Evolutionary conservation across 495 filamentous ascomycete genomes (phyloP), one percentile per base, ranked within the genome.

Genomic region (Parathielavia appendiculata): DNA sequence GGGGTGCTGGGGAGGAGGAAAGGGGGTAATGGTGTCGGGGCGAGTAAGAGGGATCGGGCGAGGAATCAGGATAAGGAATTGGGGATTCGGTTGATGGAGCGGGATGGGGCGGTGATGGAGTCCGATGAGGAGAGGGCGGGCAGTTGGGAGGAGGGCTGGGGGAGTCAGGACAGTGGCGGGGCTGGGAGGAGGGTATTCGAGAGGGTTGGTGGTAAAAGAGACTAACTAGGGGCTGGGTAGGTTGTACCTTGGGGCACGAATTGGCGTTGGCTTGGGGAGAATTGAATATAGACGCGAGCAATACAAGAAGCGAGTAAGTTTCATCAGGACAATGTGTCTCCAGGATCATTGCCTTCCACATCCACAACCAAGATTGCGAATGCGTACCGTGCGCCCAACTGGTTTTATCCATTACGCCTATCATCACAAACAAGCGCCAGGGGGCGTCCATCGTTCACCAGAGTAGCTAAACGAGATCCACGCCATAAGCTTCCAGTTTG

Each of bases 21-120:
- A 17, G 45, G 73, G 58, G 59, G 69, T 0, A 43, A 72, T 58
- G 59, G 69, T 0, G 57, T 63, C 1, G 57, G 62, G 32, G 49
- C 13, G n/a, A 53, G 46, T 16, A 56, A 20, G 22, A 51, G 16
- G 47, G 62, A 64, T 46, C 44, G 52, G 26, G 55, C 59, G 41
- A 61, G 59, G 41, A 52, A 62, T 16, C 62, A 69, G 23, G 67
- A 70, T 20, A 66, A 71, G 32, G 67, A 70, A 54, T 62, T 69
- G 61, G 63, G 51, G 34, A 75, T 78, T 46, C 64, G 69, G 59
- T 58, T 77, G 4, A 71, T 71, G 67, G 70, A 74, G 44, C 63
- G 70, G 6, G 69, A 72, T 17, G 51, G 65, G 14, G 49, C 52
- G 41, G 52, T 62, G n/a, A 58, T 60, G 6, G 67, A 45, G 6